Base-by-base conservation (phyloP, 176 grass and related monocot species). In the Juncus inflexus region DNA sequence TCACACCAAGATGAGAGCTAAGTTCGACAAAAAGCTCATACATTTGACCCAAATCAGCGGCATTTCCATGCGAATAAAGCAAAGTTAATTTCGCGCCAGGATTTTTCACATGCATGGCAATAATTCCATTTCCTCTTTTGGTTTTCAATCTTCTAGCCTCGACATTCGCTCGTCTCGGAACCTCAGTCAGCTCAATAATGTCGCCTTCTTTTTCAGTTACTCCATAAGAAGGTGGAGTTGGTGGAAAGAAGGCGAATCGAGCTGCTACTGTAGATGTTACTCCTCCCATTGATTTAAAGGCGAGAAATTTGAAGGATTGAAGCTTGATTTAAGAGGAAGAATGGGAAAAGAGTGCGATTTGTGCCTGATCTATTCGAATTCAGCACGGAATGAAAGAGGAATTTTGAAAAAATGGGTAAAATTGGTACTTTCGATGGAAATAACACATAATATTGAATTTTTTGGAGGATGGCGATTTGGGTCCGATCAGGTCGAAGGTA, bases 31-130 rank as follows among this genome's bases (percentile, higher is more conserved):
- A 90, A 69, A 90, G 91, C 75, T 96, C 91, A 65, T 86, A 90
- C 91, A 96, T 88, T 81, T 90, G 87, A 0, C 91, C 91, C 19
- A 96, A 79, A 85, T 96, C 91, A 0, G 91, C 91, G 0, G 91
- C 91, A 80, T 96, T 96, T 41, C 91, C 91, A 68, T 96, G 91
- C 56, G 91, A 96, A 85, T 96, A 96, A 65, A 96, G 91, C 62
- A 96, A 73, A 12, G 91, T 96, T 65, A 96, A 85, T 5, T 78
- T 73, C 35, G 91, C 91, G 55, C 74, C 81, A 1, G 87, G 87
- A 67, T 85, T 78, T 45, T 74, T 83, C 65, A 90, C 84, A 82
- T 96, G 80, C 91, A 96, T 83, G 39, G 79, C 78, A 36, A 96
- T 85, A 73, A 96, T 89, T 60, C 82, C 69, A 5, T 84, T 83